phyloP scores from a whole-genome alignment of 306 rosid species.

The Gleditsia sinensis region DNA sequence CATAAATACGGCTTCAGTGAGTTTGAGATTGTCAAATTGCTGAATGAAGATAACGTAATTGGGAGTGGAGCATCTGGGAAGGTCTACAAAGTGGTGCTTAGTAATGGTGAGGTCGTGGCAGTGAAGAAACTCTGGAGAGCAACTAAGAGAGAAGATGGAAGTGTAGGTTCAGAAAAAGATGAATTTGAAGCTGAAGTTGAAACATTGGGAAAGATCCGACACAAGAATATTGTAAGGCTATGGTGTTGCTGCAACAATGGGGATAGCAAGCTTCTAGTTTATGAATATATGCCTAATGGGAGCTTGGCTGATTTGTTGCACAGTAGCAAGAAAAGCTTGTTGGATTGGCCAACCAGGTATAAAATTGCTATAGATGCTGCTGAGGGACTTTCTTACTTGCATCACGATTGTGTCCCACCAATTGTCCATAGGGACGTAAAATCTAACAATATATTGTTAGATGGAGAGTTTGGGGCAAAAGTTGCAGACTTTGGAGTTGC shows the following conservation, averaged over 20 bases:
- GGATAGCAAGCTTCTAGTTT: conserved; percentile 70
- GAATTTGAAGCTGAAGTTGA: conserved; percentile 78
- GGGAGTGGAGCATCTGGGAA: conserved; percentile 84
- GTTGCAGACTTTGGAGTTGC: conserved; percentile 84
- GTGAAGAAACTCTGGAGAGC: conserved; percentile 74
- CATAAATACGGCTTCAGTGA: conserved; percentile 73
- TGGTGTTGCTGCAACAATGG: conserved; percentile 77
- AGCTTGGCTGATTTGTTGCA: conserved; percentile 73
- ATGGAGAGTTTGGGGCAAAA: conserved; percentile 73
- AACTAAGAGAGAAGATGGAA: conserved; percentile 35
- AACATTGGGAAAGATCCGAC: conserved; percentile 78
- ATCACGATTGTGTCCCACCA: conserved; percentile 78
- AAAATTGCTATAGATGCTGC: conserved; percentile 80
- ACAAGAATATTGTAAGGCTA: conserved; percentile 75
- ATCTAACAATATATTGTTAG: conserved; percentile 76
- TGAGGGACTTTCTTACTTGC: conserved; percentile 82
- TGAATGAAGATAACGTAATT: conserved; percentile 65
- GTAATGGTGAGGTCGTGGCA: conserved; percentile 69
- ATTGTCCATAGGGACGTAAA: conserved; percentile 83
- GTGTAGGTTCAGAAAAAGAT: conserved; percentile 46
- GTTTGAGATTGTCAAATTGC: conserved; percentile 57
- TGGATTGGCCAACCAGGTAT: conserved; percentile 75
- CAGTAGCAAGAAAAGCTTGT: conserved; percentile 44
- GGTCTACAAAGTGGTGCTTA: conserved; percentile 70
- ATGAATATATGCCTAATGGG: conserved; percentile 90